These are phyloP conservation scores for Teratosphaeriaceae sp. DNA, from an alignment of 2,329 filamentous ascomycete species.

Conservation along the genomic window DNA sequence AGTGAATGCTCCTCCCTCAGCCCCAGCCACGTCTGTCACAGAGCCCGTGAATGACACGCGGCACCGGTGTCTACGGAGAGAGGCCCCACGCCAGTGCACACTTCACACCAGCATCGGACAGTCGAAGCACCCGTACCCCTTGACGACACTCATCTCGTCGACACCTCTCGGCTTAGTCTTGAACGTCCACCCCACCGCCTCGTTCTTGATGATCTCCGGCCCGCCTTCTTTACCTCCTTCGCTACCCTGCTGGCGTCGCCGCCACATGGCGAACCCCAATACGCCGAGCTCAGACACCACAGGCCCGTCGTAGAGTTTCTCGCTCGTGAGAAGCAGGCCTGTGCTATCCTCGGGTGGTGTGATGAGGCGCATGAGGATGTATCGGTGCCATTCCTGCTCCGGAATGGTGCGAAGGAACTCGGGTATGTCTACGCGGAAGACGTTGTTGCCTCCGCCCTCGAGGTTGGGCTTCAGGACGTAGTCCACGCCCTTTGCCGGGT, in stretches of 20 bases:
- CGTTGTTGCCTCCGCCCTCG: constrained; percentile 40
- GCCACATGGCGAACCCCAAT: constrained; percentile 37
- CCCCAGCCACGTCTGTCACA: too few species aligned
- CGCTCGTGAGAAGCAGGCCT: constrained; percentile 30
- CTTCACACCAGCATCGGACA: constrained; percentile 25
- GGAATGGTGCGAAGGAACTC: constrained; percentile 25
- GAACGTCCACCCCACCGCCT: constrained; percentile 35
- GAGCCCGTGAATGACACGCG: too few species aligned
- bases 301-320: constrained; percentile 28
- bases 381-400: constrained; percentile 27
- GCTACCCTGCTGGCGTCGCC: not conserved
- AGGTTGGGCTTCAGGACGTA: constrained; percentile 40
- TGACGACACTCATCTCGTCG: constrained; percentile 43
- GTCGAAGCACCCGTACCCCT: constrained; percentile 43
- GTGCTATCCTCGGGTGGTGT: constrained; percentile 21
- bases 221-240: not conserved
- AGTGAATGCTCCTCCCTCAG: not conserved
- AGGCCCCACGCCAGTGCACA: not conserved
- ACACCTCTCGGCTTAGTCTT: constrained; percentile 37
- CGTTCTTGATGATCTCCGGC: constrained; percentile 30
- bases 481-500: constrained; percentile 17
- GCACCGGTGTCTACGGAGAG: too few species aligned
- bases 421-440: constrained; percentile 35
- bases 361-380: constrained; percentile 38
- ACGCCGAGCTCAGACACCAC: constrained; percentile 41